These are phyloP conservation scores for Trichoderma arundinaceum DNA, from an alignment of 2,329 filamentous ascomycete genomes.

Conservation along the genomic window DNA sequence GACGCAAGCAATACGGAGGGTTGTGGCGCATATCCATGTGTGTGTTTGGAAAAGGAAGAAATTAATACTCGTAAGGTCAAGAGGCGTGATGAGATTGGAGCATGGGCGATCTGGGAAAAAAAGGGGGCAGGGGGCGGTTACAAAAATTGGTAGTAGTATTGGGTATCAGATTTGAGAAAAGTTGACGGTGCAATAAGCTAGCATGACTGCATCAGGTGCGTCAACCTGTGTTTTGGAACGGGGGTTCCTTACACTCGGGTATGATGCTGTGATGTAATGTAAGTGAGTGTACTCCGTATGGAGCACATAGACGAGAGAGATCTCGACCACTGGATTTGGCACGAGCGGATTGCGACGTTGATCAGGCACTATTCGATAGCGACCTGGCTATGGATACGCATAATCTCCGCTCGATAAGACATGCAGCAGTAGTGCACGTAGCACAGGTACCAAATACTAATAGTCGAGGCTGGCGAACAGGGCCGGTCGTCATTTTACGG, in stretches of 20 bases:
- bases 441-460: too few species aligned
- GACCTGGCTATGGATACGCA: not conserved
- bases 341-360: conserved; percentile 10
- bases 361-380: conserved; percentile 1
- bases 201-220: not conserved
- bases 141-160: not conserved
- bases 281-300: too few species aligned
- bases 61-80: conserved; percentile 18
- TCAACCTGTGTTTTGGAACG: not conserved
- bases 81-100: conserved; percentile 20
- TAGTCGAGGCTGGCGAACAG: not conserved
- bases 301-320: not conserved
- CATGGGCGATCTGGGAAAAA: not conserved
- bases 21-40: conserved; percentile 12
- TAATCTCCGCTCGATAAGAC: conserved; percentile 21
- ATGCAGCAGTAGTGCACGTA: not conserved
- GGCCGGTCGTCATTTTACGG: conserved; percentile 26
- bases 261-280: not conserved
- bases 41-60: not conserved
- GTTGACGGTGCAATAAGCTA: too few species aligned
- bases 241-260: too few species aligned
- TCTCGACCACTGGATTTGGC: not conserved
- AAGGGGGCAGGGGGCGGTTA: too few species aligned
- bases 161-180: not conserved
- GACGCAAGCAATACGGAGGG: not conserved